These are phyloP conservation scores for Takashimella koratensis DNA, from an alignment of 1,284 basidiomycete genomes.

Conservation along the genomic window DNA sequence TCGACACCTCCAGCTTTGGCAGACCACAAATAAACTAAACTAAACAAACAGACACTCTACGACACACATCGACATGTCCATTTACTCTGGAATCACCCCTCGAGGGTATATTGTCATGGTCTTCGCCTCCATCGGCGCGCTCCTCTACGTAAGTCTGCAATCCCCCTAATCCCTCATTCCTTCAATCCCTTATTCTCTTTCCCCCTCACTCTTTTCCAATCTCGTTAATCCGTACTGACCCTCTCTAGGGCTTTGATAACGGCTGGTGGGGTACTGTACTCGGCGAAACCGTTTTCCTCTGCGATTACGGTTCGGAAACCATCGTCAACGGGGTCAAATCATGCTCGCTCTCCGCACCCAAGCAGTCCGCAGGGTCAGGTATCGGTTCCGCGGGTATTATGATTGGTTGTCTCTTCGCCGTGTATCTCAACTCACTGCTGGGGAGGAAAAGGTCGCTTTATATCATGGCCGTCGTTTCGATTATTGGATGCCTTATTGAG, in stretches of 20 bases:
- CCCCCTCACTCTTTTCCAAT: too few relatives aligned
- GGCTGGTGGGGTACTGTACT: conserved; percentile 30
- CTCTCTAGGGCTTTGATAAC: conserved; percentile 22
- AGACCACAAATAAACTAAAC: too few relatives aligned
- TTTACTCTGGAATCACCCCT: conserved; percentile 17
- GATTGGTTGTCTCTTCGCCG: conserved; percentile 23
- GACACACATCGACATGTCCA: conserved; percentile 10
- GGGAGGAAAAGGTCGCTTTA: conserved; percentile 16
- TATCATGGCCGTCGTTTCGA: conserved; percentile 14
- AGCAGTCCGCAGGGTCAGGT: conserved; percentile 12
- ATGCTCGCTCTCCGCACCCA: conserved; percentile 14
- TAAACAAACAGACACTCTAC: too few relatives aligned
- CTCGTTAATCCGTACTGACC: not conserved
- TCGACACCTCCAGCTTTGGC: too few relatives aligned
- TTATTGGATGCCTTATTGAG: conserved; percentile 23
- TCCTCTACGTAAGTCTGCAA: conserved; percentile 15
- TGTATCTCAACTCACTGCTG: conserved; percentile 13
- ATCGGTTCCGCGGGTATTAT: conserved; percentile 20
- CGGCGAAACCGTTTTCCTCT: conserved; percentile 14
- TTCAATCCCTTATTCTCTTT: too few relatives aligned
- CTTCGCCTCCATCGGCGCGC: conserved; percentile 15
- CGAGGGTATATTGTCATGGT: conserved; percentile 14
- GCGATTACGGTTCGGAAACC: conserved; percentile 13
- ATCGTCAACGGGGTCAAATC: conserved; percentile 16
- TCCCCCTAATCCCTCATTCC: too few relatives aligned